Evolutionary conservation across 1,284 basidiomycete genomes (phyloP).

Genomic region (Austroboletus novae-zelandiae): DNA sequence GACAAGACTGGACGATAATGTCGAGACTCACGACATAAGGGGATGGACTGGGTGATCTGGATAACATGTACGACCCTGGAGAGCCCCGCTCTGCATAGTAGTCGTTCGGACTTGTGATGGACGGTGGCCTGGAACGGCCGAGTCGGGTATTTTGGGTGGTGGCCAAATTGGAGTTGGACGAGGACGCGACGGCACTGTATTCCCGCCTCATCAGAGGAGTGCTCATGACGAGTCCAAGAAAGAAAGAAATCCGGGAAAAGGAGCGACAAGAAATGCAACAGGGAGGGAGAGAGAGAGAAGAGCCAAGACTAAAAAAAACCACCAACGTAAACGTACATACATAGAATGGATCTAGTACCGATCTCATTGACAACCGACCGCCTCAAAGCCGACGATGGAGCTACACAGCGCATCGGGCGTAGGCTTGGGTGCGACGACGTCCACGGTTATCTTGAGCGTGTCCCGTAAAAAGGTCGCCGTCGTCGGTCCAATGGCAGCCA

Average conservation of each 20-base stretch:
- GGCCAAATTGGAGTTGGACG: slow-evolving; percentile 22
- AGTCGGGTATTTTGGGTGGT: slow-evolving; percentile 16
- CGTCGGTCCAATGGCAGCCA: slow-evolving; percentile 69
- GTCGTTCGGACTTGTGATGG: slow-evolving; percentile 17
- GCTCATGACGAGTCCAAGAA: slow-evolving; percentile 17
- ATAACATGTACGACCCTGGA: slow-evolving; percentile 9
- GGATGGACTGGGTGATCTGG: slow-evolving; percentile 28
- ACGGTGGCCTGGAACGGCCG: slow-evolving; percentile 17
- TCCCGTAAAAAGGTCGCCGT: slow-evolving; percentile 53
- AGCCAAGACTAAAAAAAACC: slow-evolving; percentile 16
- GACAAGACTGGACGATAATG: neutral
- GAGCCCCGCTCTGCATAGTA: slow-evolving; percentile 14
- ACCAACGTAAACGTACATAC: slow-evolving; percentile 13
- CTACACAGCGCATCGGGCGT: slow-evolving; percentile 48
- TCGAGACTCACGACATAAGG: slow-evolving; percentile 22
- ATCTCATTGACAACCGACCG: neutral
- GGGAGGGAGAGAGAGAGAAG: neutral
- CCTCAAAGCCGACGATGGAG: slow-evolving; percentile 34
- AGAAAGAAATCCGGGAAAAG: no score
- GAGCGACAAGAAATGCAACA: neutral
- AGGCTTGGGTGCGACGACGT: slow-evolving; percentile 55
- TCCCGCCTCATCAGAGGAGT: slow-evolving; percentile 23
- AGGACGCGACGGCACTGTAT: slow-evolving; percentile 29
- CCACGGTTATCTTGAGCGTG: slow-evolving; percentile 46
- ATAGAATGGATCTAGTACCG: slow-evolving; percentile 1